These are phyloP conservation scores for Poronia punctata DNA, from an alignment of 495 filamentous ascomycete species.

Conservation along the genomic window DNA sequence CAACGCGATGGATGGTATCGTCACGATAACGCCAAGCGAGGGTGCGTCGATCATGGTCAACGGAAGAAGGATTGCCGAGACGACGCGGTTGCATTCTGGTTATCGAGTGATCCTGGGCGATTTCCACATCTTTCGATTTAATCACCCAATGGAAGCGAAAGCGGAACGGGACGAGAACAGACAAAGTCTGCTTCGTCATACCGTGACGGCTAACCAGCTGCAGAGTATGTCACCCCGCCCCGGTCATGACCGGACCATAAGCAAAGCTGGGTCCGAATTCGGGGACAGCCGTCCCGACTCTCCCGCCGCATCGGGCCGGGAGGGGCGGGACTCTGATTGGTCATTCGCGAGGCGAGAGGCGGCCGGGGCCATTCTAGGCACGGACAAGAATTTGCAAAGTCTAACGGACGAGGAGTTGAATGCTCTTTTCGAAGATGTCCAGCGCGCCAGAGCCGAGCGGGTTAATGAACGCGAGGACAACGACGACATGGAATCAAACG, in stretches of 20 bases:
- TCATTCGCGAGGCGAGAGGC: slow-evolving; percentile 90
- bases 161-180: slow-evolving; percentile 74
- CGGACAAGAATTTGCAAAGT: slow-evolving; percentile 81
- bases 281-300: slow-evolving; percentile 74
- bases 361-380: slow-evolving; percentile 80
- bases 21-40: slow-evolving; percentile 82
- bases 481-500: slow-evolving; percentile 83
- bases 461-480: slow-evolving; percentile 70
- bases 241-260: slow-evolving; percentile 69
- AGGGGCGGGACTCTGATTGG: slow-evolving; percentile 87
- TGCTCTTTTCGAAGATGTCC: slow-evolving; percentile 90
- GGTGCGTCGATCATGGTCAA: slow-evolving; percentile 97
- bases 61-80: slow-evolving; percentile 75
- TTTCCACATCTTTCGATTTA: slow-evolving; percentile 99
- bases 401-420: slow-evolving; percentile 93
- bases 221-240: slow-evolving; percentile 56
- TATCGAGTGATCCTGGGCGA: slow-evolving; percentile 94
- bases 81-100: slow-evolving; percentile 79
- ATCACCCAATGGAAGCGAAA: slow-evolving; percentile 91
- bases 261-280: slow-evolving; percentile 58
- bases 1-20: slow-evolving; percentile 75
- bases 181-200: slow-evolving; percentile 80
- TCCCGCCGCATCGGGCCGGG: slow-evolving; percentile 58
- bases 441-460: slow-evolving; percentile 74
- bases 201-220: slow-evolving; percentile 74